Conservation (phyloP, 805 yeast species). For the Candida nonsorbophila region DNA sequence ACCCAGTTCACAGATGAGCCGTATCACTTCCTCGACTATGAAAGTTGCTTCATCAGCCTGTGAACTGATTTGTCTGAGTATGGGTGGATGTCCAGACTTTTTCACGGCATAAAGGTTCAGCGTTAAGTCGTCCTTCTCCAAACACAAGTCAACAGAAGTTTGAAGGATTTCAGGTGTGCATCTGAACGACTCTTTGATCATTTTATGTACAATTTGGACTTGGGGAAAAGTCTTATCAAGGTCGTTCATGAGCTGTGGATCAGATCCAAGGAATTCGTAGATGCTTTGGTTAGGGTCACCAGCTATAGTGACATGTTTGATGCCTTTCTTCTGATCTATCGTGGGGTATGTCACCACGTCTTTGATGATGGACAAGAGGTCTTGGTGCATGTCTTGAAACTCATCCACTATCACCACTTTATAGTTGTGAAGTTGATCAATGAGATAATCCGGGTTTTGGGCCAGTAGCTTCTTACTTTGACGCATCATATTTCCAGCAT, state of each 20-base stretch:
- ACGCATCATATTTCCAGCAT: conserved; percentile 23
- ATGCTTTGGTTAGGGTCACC: conserved; percentile 73
- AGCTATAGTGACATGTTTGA: conserved; percentile 56
- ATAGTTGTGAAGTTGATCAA: conserved; percentile 15
- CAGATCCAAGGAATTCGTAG: conserved; percentile 60
- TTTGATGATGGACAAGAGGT: conserved; percentile 40
- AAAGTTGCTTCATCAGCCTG: conserved; percentile 36
- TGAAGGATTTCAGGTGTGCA: conserved; percentile 53
- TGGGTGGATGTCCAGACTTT: conserved; percentile 17
- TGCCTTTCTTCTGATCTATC: conserved; percentile 5
- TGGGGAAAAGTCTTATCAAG: conserved; percentile 16
- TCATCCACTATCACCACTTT: conserved; percentile 59
- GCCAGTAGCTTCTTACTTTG: conserved; percentile 8
- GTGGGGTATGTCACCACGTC: conserved; percentile 32
- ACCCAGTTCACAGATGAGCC: conserved; percentile 36
- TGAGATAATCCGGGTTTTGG: neutral
- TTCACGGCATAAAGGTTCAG: conserved; percentile 10
- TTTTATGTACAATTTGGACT: conserved; percentile 18
- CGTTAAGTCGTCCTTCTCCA: neutral
- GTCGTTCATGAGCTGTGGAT: conserved; percentile 25
- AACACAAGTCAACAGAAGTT: conserved; percentile 26
- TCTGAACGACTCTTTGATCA: conserved; percentile 52
- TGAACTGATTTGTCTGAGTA: conserved; percentile 11
- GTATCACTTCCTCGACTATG: conserved; percentile 38
- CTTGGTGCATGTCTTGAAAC: conserved; percentile 63